Evolutionary conservation across 352 stramenopile species (phyloP).

Genomic region (Globisporangium alternatum): DNA sequence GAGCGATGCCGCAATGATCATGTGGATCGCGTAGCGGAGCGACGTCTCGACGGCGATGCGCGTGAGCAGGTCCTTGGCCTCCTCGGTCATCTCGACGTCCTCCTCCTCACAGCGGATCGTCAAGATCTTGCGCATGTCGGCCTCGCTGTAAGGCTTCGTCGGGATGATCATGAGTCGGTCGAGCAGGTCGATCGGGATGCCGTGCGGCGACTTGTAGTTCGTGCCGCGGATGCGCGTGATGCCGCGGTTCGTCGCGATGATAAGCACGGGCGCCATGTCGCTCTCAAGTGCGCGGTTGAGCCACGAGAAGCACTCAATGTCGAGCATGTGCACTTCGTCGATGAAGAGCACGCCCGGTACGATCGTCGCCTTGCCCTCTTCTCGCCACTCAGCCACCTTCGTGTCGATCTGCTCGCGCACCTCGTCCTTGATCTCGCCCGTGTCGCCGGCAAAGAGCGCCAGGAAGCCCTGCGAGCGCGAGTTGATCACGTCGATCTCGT

Average conservation of each 20-base stretch:
- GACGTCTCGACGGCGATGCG: conserved; percentile 98
- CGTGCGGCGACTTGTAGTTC: conserved; percentile 98
- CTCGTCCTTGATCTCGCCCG: conserved; percentile 98
- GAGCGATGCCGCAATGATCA: conserved; percentile 98
- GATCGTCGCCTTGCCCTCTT: conserved; percentile 97
- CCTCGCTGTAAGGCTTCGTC: conserved; percentile 95
- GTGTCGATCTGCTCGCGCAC: conserved; percentile 99
- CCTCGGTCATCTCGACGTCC: conserved; percentile 97
- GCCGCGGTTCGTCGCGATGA: conserved; percentile 99
- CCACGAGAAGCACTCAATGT: conserved; percentile 99
- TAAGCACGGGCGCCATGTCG: conserved; percentile 97
- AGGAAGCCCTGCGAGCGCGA: conserved; percentile 98
- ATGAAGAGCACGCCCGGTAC: conserved; percentile 99
- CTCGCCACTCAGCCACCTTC: conserved; percentile 96
- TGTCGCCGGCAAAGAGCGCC: conserved; percentile 98
- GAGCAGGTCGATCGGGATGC: conserved; percentile 98
- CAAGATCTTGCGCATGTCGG: conserved; percentile 97
- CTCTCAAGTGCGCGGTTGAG: conserved; percentile 98
- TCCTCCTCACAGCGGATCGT: conserved; percentile 97
- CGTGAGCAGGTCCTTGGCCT: conserved; percentile 97
- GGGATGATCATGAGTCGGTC: conserved; percentile 99
- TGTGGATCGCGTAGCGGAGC: conserved; percentile 99
- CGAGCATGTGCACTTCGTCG: conserved; percentile 99
- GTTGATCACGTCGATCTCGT: conserved; percentile 99
- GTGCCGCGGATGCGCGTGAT: conserved; percentile 98